Evolutionary conservation across 805 yeast genomes (phyloP), one percentile per base, ranked within the genome.

Genomic region (Pichia scutulata): DNA sequence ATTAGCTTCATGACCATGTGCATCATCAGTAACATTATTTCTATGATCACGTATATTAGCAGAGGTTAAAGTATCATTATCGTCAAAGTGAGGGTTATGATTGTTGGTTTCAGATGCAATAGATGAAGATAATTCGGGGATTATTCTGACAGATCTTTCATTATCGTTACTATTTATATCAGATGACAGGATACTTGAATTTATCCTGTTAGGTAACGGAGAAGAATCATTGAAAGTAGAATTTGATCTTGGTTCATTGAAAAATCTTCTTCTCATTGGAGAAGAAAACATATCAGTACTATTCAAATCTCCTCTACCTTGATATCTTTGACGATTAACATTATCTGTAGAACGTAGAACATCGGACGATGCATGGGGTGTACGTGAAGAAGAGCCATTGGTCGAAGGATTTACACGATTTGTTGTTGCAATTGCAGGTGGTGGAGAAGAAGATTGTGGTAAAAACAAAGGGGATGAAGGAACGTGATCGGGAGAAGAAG

Each of bases 301-400:
- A 62, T 84, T 84, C 47, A 89, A 73, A 63, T 89, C 96, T 57
- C 93, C 89, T 69, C 97, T 78, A 50, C 80, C 72, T 51, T 74
- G 65, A 33, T 65, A 74, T 47, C 84, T 73, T 52, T 80, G 66
- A 41, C 73, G 67, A 26, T 70, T 67, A 46, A 73, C 58, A 51
- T 69, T 73, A 10, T 69, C 73, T 45, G 75, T 76, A 69, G 33
- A 72, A 60, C 49, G 68, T 57, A 52, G 57, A 60, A 52, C 52
- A 33, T 54, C 55, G 10, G 54, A 43, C 7, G 54, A 50, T 26
- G 54, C 72, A 49, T 71, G 74, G 39, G 72, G 66, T 1, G 81
- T 73, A 47, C 33, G 44, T 18, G 44, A 41, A 24, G 43, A 24
- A 28, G 33, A 28, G 6, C 16, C n/a, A 24, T 25, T 24, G 12